Percentiles rank a stretch among this genome's conserved stretches.
Evolutionary conservation across 23 red algal species (phyloP).

Genomic region (Gracilaria gracilis): DNA sequence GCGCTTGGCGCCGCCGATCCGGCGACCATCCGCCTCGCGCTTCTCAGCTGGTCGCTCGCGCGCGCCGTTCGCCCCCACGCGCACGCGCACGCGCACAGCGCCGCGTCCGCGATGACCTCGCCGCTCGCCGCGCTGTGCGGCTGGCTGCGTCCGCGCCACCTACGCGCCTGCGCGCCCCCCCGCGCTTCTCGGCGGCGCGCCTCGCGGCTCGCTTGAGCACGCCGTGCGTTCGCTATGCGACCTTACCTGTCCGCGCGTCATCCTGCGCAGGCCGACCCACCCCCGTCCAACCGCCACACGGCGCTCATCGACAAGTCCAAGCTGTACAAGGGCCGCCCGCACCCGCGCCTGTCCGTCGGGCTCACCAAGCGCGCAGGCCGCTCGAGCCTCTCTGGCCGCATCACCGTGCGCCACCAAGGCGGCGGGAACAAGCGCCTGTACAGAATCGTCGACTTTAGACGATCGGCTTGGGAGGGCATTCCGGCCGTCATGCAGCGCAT

Average conservation of each 20-base stretch:
- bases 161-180: no score
- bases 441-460: conserved; percentile 93
- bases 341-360: conserved; percentile 73
- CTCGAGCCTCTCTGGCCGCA: conserved; percentile 71
- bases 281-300: conserved; percentile 89
- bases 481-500: conserved; percentile 84
- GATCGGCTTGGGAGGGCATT: conserved; percentile 72
- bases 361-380: conserved; percentile 71
- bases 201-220: no score
- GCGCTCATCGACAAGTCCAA: conserved; percentile 87
- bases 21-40: no score
- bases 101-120: no score
- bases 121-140: no score
- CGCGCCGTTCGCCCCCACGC: no score
- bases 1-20: no score
- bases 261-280: conserved; percentile 86
- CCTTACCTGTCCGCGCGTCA: conserved; percentile 83
- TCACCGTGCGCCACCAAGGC: conserved; percentile 84
- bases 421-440: conserved; percentile 93
- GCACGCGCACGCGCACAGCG: no score
- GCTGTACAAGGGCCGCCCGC: conserved; percentile 82
- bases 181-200: no score
- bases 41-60: no score
- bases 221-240: conserved; percentile 23
- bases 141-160: no score